Evolutionary conservation across 441 rosid species (phyloP).

Genomic region (Kokia cookei): DNA sequence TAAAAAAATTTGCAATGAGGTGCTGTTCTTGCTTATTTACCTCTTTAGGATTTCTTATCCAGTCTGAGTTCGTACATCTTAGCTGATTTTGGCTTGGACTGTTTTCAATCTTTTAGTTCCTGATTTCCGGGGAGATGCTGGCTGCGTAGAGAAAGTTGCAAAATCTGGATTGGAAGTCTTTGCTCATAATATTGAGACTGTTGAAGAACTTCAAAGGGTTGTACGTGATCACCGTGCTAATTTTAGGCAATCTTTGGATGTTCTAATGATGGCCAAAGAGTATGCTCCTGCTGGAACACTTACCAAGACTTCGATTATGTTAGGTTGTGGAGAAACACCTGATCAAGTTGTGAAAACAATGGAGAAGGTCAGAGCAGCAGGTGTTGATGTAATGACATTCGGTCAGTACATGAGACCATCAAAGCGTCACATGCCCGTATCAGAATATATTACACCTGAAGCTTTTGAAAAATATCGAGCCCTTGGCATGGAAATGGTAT

Average conservation of each 20-base stretch:
- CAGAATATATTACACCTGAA: constrained; percentile 90
- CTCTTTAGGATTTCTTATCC: not conserved
- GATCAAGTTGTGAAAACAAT: constrained; percentile 84
- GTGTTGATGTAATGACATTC: constrained; percentile 93
- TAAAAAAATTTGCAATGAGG: not conserved
- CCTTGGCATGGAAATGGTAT: constrained; percentile 97
- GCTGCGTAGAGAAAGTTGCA: constrained; percentile 82
- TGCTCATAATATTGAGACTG: constrained; percentile 98
- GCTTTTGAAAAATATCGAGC: constrained; percentile 80
- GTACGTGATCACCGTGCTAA: constrained; percentile 93
- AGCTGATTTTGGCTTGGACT: constrained; percentile 1
- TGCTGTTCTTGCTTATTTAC: not conserved
- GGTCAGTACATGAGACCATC: constrained; percentile 99
- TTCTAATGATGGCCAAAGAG: constrained; percentile 81
- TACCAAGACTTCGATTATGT: constrained; percentile 92
- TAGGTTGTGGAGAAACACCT: constrained; percentile 97
- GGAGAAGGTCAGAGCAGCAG: constrained; percentile 94
- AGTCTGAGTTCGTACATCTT: not conserved
- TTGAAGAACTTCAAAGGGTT: constrained; percentile 84
- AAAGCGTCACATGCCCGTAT: constrained; percentile 94
- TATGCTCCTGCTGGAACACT: constrained; percentile 72
- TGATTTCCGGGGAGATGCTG: constrained; percentile 80
- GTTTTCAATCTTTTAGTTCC: constrained; percentile 53
- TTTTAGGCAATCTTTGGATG: constrained; percentile 87
- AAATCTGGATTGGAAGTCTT: constrained; percentile 84